phyloP scores from a whole-genome alignment of 306 rosid genomes.

The Parietaria judaica region DNA sequence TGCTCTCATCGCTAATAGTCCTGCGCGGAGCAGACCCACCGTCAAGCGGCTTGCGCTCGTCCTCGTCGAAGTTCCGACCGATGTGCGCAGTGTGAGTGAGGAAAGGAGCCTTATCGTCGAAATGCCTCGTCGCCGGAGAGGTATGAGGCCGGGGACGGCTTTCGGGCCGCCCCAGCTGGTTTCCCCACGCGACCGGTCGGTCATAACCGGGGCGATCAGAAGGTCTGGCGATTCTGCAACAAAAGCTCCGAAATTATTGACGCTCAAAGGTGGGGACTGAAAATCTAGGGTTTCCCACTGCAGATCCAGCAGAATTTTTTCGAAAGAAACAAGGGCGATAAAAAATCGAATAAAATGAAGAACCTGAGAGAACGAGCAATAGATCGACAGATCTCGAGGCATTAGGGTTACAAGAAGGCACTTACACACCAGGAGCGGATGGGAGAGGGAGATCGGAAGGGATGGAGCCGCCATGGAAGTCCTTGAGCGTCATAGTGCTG shows the following conservation, averaged over 20 bases:
- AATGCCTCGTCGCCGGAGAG: conserved; percentile 69
- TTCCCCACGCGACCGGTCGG: conserved; percentile 65
- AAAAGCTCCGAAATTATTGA: neutral
- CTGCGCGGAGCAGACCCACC: conserved; percentile 60
- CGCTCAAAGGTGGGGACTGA: neutral
- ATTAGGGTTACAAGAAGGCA: conserved; percentile 17
- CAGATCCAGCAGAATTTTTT: conserved; percentile 23
- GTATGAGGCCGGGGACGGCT: conserved; percentile 85
- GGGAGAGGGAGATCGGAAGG: conserved; percentile 97
- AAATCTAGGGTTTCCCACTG: conserved; percentile 10
- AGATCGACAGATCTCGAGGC: neutral
- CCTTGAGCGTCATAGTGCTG: conserved; percentile 93
- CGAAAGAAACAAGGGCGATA: neutral
- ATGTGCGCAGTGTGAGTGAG: conserved; percentile 55
- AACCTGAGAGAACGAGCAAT: neutral
- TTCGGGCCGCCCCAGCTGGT: conserved; percentile 58
- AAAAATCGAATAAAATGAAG: neutral
- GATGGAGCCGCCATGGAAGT: conserved; percentile 95
- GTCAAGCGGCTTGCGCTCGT: conserved; percentile 89
- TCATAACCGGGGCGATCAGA: conserved; percentile 72
- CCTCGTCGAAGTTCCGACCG: conserved; percentile 95
- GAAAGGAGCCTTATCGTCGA: conserved; percentile 68
- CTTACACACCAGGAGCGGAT: conserved; percentile 97
- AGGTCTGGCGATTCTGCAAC: conserved; percentile 46
- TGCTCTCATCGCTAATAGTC: conserved; percentile 65